These are phyloP conservation scores for Leccinum truebloodii DNA, from an alignment of 768 basidiomycete genomes.

Conservation along the genomic window DNA sequence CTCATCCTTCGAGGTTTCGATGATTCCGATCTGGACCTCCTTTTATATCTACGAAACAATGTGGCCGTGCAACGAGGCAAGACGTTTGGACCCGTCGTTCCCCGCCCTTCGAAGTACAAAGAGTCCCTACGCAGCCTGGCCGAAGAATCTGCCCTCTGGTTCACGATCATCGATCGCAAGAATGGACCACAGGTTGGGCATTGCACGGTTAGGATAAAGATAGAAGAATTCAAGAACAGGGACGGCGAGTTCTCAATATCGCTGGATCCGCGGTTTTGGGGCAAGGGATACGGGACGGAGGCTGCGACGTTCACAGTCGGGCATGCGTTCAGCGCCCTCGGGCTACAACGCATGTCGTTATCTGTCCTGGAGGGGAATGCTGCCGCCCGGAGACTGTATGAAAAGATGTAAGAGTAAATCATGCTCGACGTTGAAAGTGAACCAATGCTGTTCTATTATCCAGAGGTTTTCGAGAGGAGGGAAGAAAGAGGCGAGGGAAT, in stretches of 20 bases:
- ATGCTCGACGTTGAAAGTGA: background rate
- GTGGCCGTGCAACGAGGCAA: conserved; percentile 20
- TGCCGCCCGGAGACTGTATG: conserved; percentile 25
- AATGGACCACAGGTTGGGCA: conserved; percentile 25
- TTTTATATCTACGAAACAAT: conserved; percentile 29
- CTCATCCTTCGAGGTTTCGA: conserved; percentile 27
- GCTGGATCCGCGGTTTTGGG: conserved; percentile 28
- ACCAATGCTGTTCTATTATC: background rate
- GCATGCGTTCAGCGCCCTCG: conserved; percentile 36
- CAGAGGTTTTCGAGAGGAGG: conserved; percentile 37
- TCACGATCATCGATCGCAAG: conserved; percentile 21
- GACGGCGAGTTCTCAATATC: conserved; percentile 29
- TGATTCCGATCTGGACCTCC: conserved; percentile 18
- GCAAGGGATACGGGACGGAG: conserved; percentile 38
- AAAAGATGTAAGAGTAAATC: conserved; percentile 30
- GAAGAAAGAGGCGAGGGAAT: conserved; percentile 17
- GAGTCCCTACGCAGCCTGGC: conserved; percentile 11
- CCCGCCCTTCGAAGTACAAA: conserved; percentile 17
- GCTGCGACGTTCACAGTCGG: conserved; percentile 36
- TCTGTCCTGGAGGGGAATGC: conserved; percentile 36
- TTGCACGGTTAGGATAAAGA: conserved; percentile 18
- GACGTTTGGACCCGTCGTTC: conserved; percentile 23
- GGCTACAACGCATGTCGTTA: conserved; percentile 40
- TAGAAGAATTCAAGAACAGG: conserved; percentile 23
- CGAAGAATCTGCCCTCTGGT: conserved; percentile 20